Conservation (phyloP, 371 early-diverging fungal species). For the Saksenaea oblongispora region DNA sequence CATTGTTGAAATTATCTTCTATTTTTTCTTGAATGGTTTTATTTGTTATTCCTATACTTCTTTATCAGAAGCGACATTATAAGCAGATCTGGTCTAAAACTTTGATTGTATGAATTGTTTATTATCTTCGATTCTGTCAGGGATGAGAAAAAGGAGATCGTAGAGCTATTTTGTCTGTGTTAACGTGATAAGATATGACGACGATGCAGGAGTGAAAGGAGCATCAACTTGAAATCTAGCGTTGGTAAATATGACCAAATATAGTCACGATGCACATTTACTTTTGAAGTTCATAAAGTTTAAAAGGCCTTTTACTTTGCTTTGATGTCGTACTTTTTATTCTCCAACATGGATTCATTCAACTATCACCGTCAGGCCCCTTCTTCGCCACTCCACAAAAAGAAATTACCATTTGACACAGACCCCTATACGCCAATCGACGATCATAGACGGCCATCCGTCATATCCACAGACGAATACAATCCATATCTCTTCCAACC, state of each 20-base stretch:
- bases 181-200: constrained; percentile 4
- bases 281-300: constrained; percentile 22
- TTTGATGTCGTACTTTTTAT: constrained; percentile 6
- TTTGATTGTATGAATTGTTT: constrained; percentile 5
- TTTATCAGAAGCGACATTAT: not conserved
- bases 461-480: constrained; percentile 22
- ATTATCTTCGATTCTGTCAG: not conserved
- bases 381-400: constrained; percentile 11
- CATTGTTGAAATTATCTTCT: not conserved
- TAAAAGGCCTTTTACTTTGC: constrained; percentile 11
- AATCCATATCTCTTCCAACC: constrained; percentile 27
- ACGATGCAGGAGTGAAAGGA: constrained; percentile 3
- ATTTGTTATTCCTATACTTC: not conserved
- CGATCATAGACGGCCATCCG: constrained; percentile 22
- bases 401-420: not conserved
- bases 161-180: not conserved
- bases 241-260: constrained; percentile 46
- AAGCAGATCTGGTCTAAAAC: not conserved
- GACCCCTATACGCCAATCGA: constrained; percentile 11
- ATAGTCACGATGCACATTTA: constrained; percentile 32
- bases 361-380: constrained; percentile 1
- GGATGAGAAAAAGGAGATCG: not conserved
- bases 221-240: not conserved
- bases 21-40: not conserved
- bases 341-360: constrained; percentile 15